Percentiles rank a stretch among this genome's conserved stretches.
These are phyloP conservation scores for Hypericum perforatum DNA, from an alignment of 345 rosid genomes.

Conservation along the genomic window DNA sequence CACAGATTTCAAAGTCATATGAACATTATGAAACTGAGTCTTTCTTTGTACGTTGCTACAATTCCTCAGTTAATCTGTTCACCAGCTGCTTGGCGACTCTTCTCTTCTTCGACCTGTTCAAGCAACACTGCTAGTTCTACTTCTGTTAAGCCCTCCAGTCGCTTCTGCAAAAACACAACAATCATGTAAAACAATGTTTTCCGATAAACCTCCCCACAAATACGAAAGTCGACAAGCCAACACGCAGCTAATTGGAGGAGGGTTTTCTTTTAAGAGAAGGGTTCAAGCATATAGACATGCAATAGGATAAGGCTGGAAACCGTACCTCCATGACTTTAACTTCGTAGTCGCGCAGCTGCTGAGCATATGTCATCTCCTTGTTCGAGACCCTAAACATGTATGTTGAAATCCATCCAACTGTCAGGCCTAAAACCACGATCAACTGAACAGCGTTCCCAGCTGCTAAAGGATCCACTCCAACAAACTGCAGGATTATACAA, in stretches of 20 bases:
- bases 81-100: slow-evolving; percentile 35
- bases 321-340: slow-evolving; percentile 84
- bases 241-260: no score
- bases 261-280: no score
- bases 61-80: slow-evolving; percentile 37
- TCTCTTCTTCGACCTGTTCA: slow-evolving; percentile 96
- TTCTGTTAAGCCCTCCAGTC: slow-evolving; percentile 79
- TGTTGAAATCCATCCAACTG: slow-evolving; percentile 87
- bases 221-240: no score
- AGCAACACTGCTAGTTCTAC: slow-evolving; percentile 74
- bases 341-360: slow-evolving; percentile 89
- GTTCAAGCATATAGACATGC: no score
- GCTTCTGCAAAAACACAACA: slow-evolving; percentile 40
- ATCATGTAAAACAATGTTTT: no score
- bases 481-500: slow-evolving; percentile 34
- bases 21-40: no score
- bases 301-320: background rate
- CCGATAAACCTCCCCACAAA: no score
- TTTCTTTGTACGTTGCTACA: no score
- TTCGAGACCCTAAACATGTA: slow-evolving; percentile 86
- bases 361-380: slow-evolving; percentile 97
- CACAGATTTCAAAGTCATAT: no score
- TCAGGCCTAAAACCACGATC: slow-evolving; percentile 74
- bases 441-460: slow-evolving; percentile 89
- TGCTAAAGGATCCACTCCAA: slow-evolving; percentile 77